A percentile compares a stretch with the other conserved stretches of the same genome.
Conservation (phyloP, 768 basidiomycete species). For the Boletus eberwhitei region DNA sequence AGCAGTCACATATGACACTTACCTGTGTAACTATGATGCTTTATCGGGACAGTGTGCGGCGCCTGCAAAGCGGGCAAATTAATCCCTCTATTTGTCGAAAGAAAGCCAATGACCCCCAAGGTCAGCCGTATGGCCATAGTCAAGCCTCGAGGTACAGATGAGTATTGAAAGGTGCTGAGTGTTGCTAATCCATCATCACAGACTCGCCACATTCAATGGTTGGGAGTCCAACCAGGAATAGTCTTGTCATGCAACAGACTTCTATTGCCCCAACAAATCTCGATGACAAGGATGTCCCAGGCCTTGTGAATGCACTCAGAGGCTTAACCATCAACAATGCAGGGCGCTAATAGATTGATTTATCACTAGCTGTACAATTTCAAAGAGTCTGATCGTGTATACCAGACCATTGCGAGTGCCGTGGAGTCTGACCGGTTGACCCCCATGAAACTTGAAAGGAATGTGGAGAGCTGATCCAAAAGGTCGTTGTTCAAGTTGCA, state of each 20-base stretch:
- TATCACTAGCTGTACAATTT: not conserved
- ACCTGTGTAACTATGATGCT: not conserved
- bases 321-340: slow-evolving; percentile 10
- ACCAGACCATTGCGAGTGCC: too few species aligned
- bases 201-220: slow-evolving; percentile 13
- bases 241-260: not conserved
- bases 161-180: not conserved
- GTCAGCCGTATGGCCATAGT: slow-evolving; percentile 43
- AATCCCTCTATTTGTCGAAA: slow-evolving; percentile 51
- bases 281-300: slow-evolving; percentile 4
- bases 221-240: not conserved
- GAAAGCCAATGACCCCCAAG: slow-evolving; percentile 33
- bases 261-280: not conserved
- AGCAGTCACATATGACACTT: not conserved
- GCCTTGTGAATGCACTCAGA: slow-evolving; percentile 10
- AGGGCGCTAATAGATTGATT: not conserved
- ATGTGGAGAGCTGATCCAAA: too few species aligned
- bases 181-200: not conserved
- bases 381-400: not conserved
- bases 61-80: slow-evolving; percentile 60
- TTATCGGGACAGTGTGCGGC: slow-evolving; percentile 52
- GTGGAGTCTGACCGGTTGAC: too few species aligned
- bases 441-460: too few species aligned
- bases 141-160: slow-evolving; percentile 42
- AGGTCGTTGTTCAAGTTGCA: too few species aligned